Conservation (phyloP, 352 stramenopile species). For the Globisporangium nodosum region DNA sequence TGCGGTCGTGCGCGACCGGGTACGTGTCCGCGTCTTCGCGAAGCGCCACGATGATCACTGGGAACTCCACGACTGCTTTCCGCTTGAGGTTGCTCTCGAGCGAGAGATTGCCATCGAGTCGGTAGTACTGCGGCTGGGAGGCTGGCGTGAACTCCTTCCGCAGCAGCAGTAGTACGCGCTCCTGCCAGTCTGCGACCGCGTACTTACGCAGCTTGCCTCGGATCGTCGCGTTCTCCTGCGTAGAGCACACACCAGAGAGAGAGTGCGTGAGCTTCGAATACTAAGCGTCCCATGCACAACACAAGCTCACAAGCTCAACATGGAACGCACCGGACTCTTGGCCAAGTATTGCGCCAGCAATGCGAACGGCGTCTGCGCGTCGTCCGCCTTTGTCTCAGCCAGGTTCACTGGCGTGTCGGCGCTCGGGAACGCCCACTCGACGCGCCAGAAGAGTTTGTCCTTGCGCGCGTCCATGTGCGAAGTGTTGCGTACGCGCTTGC, state of each 20-base stretch:
- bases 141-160: conserved; percentile 75
- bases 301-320: neutral
- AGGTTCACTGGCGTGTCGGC: conserved; percentile 41
- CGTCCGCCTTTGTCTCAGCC: conserved; percentile 42
- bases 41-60: conserved; percentile 57
- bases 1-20: conserved; percentile 52
- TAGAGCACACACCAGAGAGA: neutral
- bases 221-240: conserved; percentile 61
- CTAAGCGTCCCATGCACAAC: neutral
- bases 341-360: conserved; percentile 61
- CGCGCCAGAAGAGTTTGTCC: conserved; percentile 57
- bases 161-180: conserved; percentile 53
- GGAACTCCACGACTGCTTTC: conserved; percentile 78
- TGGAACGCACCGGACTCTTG: conserved; percentile 36
- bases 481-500: conserved; percentile 66
- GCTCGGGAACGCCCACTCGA: conserved; percentile 74
- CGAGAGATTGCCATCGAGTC: conserved; percentile 47
- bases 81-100: conserved; percentile 73
- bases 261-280: neutral
- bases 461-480: conserved; percentile 71
- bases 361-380: conserved; percentile 46
- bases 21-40: conserved; percentile 44
- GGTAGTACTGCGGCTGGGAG: conserved; percentile 67
- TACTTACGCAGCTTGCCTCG: conserved; percentile 73
- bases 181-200: conserved; percentile 41